Evolutionary conservation across 768 basidiomycete genomes (phyloP).

Genomic region (Naematelia encephala): DNA sequence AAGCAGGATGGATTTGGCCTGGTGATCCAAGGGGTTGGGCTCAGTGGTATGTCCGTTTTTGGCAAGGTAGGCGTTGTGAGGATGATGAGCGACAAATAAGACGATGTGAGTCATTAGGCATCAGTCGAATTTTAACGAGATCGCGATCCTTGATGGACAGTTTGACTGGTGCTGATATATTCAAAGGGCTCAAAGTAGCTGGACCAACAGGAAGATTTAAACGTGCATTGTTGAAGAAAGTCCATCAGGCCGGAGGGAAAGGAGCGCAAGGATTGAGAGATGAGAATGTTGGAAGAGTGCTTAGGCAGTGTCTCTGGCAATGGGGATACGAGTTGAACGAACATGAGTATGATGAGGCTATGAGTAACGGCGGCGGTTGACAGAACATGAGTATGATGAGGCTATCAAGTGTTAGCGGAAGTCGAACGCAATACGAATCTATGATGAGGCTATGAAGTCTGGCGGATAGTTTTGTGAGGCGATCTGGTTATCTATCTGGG

Average conservation of each 20-base stretch:
- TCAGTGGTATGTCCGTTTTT: conserved; percentile 50
- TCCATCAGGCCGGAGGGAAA: conserved; percentile 29
- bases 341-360: conserved; percentile 34
- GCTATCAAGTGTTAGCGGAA: conserved; percentile 33
- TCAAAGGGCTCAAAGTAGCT: conserved; percentile 46
- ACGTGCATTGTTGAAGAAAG: conserved; percentile 43
- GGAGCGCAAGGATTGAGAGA: conserved; percentile 25
- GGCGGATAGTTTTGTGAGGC: no score
- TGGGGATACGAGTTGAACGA: conserved; percentile 46
- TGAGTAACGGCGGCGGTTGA: conserved; percentile 22
- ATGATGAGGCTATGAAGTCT: no score
- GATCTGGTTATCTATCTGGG: no score
- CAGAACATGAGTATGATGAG: conserved; percentile 21
- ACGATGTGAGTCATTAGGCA: conserved; percentile 36
- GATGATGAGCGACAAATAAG: conserved; percentile 49
- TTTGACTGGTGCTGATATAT: no score
- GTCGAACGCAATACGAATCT: no score
- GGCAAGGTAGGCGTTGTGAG: conserved; percentile 39
- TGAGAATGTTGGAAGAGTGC: conserved; percentile 41
- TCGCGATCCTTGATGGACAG: no score
- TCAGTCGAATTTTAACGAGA: not conserved
- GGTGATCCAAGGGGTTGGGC: conserved; percentile 51
- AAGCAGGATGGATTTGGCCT: conserved; percentile 49
- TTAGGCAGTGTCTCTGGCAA: conserved; percentile 49
- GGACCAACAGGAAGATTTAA: conserved; percentile 48